Base-by-base conservation (phyloP, 1,284 basidiomycete genomes). In the Cryptococcus wingfieldii region DNA sequence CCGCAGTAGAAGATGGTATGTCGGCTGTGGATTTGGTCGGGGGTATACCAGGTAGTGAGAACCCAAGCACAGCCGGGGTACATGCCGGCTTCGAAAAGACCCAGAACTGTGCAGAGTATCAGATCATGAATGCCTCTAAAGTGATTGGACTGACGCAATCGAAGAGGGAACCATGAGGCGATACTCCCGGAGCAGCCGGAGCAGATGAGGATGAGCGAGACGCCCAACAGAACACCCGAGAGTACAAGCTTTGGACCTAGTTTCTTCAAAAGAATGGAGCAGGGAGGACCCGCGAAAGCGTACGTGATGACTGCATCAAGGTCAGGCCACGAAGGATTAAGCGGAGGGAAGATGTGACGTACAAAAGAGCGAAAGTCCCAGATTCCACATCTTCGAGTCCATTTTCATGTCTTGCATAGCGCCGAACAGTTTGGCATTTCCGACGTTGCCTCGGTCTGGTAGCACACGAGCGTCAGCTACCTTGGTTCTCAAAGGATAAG, bases 41-140 rank as follows among this genome's bases (percentile, higher is more conserved):
- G 65, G 8, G 58, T 60, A 43, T 67, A 67, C 63, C 63, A 67
- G 4, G 63, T 65, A 2, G 65, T 65, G n/a, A 67, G 38, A 23
- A 59, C 58, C 50, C 61, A 67, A 23, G 58, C 45, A 42, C 60
- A 63, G 2, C 54, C 59, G 7, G 62, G 56, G 45, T 62, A 67
- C 50, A 65, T 62, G 14, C 58, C 61, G 7, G 61, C 61, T 51
- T 65, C 63, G 34, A 65, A 61, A 5, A 61, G 42, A 14, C 65
- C 65, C 1, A 67, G 54, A 6, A 67, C 59, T 57, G 27, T 9
- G 13, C 13, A n/a, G 19, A 14, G 13, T 5, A n/a, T 39, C 19
- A 34, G 13, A 23, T 23, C 47, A 48, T 19, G 47, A 48, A n/a
- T 13, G 27, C 31, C 18, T 12, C 0, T 3, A 4, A 3, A 42